Conservation (phyloP, 306 rosid genomes). For the Myrica gale region DNA sequence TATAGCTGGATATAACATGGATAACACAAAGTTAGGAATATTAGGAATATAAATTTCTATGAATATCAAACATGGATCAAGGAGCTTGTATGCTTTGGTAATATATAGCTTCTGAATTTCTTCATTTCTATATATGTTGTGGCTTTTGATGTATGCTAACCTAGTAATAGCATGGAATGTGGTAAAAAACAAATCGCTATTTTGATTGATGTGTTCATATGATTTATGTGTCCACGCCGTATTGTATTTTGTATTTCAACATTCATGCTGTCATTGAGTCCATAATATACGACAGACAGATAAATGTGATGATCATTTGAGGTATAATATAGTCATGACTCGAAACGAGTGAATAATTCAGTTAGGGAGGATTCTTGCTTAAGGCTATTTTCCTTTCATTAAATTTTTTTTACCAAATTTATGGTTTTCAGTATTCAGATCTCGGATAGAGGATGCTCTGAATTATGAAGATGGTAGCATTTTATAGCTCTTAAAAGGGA, state of each 20-base stretch:
- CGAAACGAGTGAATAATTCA: background rate
- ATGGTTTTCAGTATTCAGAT: background rate
- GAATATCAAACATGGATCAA: too few species aligned
- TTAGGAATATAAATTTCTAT: too few species aligned
- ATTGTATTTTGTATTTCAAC: too few species aligned
- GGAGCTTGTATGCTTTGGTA: too few species aligned
- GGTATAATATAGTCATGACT: background rate
- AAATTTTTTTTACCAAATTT: background rate
- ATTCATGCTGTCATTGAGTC: too few species aligned
- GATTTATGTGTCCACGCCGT: background rate
- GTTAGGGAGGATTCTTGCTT: background rate
- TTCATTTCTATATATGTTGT: background rate
- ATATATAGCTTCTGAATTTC: background rate
- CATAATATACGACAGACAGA: too few species aligned
- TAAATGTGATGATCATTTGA: background rate
- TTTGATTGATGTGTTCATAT: too few species aligned
- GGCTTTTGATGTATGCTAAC: background rate
- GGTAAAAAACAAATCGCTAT: too few species aligned
- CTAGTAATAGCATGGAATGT: too few species aligned
- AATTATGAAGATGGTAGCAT: background rate
- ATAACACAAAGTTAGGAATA: too few species aligned
- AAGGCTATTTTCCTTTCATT: background rate
- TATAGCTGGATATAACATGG: too few species aligned
- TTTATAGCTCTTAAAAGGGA: background rate
- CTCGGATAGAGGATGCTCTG: background rate